phyloP scores from a whole-genome alignment of 768 basidiomycete species.

The Fibroporia radiculosa region DNA sequence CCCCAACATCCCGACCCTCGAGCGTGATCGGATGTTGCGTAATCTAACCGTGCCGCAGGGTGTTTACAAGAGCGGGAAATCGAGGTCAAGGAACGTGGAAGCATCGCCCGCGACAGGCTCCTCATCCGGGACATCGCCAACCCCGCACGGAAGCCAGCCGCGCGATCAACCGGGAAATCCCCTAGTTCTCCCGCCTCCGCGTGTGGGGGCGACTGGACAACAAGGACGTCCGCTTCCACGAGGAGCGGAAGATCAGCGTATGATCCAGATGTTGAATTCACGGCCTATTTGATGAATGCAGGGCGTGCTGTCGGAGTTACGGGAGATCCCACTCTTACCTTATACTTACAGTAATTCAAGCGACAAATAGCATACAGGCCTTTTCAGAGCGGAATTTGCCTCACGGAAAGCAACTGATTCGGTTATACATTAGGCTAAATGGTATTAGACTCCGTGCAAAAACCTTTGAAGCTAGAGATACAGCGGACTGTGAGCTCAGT shows the following conservation, averaged over 20 bases:
- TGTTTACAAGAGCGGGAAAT: slow-evolving; percentile 34
- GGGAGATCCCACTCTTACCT: too few relatives aligned
- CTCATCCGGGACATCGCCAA: slow-evolving; percentile 13
- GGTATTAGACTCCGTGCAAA: too few relatives aligned
- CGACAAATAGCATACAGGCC: too few relatives aligned
- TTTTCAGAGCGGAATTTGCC: too few relatives aligned
- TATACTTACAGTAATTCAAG: too few relatives aligned
- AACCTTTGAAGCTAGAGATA: too few relatives aligned
- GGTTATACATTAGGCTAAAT: not conserved
- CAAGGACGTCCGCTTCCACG: slow-evolving; percentile 25
- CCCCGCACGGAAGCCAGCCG: slow-evolving; percentile 11
- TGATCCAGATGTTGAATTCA: slow-evolving; percentile 53
- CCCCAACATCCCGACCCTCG: slow-evolving; percentile 29
- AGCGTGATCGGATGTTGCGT: slow-evolving; percentile 29
- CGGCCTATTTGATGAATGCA: slow-evolving; percentile 18
- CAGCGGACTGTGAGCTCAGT: too few relatives aligned
- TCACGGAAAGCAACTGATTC: not conserved
- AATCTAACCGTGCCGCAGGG: slow-evolving; percentile 29
- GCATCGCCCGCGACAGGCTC: slow-evolving; percentile 19
- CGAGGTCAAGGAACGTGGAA: slow-evolving; percentile 28
- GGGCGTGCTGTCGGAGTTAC: too few relatives aligned
- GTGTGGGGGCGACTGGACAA: not conserved
- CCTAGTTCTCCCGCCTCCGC: not conserved
- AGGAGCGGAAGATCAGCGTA: slow-evolving; percentile 49
- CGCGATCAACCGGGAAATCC: not conserved